Base-by-base conservation (phyloP, 306 rosid species). In the Corylus heterophylla region DNA sequence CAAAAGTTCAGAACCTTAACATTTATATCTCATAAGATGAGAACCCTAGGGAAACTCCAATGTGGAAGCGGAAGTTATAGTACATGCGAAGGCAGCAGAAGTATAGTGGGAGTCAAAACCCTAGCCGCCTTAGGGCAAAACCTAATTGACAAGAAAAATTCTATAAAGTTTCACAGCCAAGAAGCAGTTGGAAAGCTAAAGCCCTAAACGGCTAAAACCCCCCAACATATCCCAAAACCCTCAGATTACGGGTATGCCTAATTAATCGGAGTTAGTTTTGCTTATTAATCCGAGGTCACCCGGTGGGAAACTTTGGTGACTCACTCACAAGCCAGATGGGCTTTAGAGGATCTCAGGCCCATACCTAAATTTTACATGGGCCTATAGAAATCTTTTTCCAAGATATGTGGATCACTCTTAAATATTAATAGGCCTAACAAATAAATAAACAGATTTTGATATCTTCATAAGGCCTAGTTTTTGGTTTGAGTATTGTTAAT, bases 41-140 rank as follows among this genome's bases (percentile, higher is more conserved):
- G 9, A 12, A 58, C 8, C 29, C 11, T 12, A 56, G 83, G 31
- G 62, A 58, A 25, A 56, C 54, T 2, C 50, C 54, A 50, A 50
- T 59, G 58, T 55, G 56, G 10, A 69, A 29, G 14, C 20, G 29
- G 50, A 74, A 79, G 50, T 67, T 51, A 27, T 6, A 69, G 72
- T 35, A 35, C 54, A 27, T 3, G 45, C 51, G 54, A 76, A 20
- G 66, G 5, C 51, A 80, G 85, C 75, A 29, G 49, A 27, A 35
- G 50, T 8, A 22, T 7, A 8, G 67, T 29, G 22, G 52, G 79
- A 78, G 85, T 81, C 83, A 77, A 90, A 92, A 90, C 92, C 93
- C 96, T 92, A 89, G 97, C 95, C 91, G 96, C 95, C 94, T n/a
- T 47, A 67, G 71, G 54, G 17, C 79, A 78, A 39, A 64, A 69